These are phyloP conservation scores for Bipolaris bicolor DNA, from an alignment of 2,329 filamentous ascomycete species.

Conservation along the genomic window DNA sequence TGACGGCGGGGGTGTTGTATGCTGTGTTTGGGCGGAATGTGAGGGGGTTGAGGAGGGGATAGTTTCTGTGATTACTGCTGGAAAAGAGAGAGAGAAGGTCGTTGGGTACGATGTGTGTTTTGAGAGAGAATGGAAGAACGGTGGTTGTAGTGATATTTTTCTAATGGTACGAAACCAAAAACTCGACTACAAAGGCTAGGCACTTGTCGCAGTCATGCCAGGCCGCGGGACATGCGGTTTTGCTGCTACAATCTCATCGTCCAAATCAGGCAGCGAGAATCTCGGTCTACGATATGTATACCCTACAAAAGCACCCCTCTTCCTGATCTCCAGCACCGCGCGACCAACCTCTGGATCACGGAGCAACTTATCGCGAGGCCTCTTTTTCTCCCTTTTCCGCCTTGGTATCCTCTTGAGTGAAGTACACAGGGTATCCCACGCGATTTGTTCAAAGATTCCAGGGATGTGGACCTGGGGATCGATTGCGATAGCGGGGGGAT, in stretches of 20 bases:
- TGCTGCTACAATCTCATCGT: conserved; percentile 21
- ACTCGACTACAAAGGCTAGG: conserved; percentile 1
- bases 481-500: background rate
- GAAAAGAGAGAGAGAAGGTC: too few species aligned
- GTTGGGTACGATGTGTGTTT: too few species aligned
- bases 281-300: conserved; percentile 77
- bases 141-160: too few species aligned
- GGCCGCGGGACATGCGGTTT: conserved; percentile 5
- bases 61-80: too few species aligned
- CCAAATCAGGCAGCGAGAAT: conserved; percentile 40
- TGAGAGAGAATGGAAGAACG: too few species aligned
- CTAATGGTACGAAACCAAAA: background rate
- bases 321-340: conserved; percentile 78
- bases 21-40: background rate
- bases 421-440: conserved; percentile 9
- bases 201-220: conserved; percentile 18
- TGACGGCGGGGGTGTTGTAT: background rate
- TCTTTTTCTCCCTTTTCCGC: conserved; percentile 72
- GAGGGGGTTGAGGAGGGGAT: background rate
- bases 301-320: conserved; percentile 82
- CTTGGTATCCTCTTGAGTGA: conserved; percentile 42
- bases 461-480: background rate
- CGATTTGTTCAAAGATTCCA: background rate
- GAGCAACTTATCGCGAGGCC: conserved; percentile 83
- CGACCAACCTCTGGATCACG: conserved; percentile 72